Evolutionary conservation across 345 rosid species (phyloP), one percentile per base, ranked within the genome.

Genomic region (Eucalyptus tenuipes): DNA sequence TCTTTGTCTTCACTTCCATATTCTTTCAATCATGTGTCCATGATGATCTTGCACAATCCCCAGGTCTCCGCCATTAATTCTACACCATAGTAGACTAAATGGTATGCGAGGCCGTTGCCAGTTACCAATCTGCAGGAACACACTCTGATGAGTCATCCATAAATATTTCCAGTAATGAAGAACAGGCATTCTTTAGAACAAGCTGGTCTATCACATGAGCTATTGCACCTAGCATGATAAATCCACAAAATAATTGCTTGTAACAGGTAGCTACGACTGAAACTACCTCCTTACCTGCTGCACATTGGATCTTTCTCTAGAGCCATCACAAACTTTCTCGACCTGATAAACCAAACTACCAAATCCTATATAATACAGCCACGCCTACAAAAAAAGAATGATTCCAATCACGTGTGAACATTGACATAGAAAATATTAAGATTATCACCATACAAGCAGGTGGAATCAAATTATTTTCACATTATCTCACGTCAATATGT

Each of bases 251-350:
- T 24, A 49, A 45, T 37, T 85, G 31, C n/a, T 29, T 45, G 66
- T 5, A 15, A 29, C 10, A 59, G 8, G 48, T 40, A 25, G 48
- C 52, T 45, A 88, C 37, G n/a, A 87, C 18, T 85, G 2, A 48
- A 48, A 49, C 24, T 29, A 17, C 49, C 37, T 20, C 86, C 88
- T 91, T 91, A 92, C 98, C 98, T 93, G 93, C 99, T 94, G 90
- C 99, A 95, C 49, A 90, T 37, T 20, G 96, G 96, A 90, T 97
- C 98, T 91, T 91, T 97, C 99, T 79, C 99, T 97, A 6, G 95
- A 94, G 89, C 88, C 91, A 92, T 97, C 99, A 87, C 99, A 96
- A 88, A 94, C 88, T 90, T 93, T 93, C 93, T 97, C 99, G 22
- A 92, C 91, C 48, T 57, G 42, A 91, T 93, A 91, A 89, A 94